These are phyloP conservation scores for Kitagawia praeruptora DNA, from an alignment of 129 eudicot genomes.

Conservation along the genomic window DNA sequence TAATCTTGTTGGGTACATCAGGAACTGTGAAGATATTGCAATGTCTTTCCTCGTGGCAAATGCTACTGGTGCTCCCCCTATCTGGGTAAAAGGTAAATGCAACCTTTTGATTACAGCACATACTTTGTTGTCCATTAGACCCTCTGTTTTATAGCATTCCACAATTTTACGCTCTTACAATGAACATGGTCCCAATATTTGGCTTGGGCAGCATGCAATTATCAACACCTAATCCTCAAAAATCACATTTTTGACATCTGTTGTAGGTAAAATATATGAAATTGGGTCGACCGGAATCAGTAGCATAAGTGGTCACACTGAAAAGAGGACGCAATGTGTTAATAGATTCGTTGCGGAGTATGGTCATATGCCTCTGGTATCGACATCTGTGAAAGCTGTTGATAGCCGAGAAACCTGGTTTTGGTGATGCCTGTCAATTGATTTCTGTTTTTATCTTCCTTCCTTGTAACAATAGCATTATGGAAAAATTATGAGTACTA, in stretches of 20 bases:
- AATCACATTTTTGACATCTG: neutral
- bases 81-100: conserved; percentile 62
- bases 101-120: neutral
- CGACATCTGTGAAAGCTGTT: conserved; percentile 76
- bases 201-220: neutral
- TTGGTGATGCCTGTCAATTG: conserved; percentile 43
- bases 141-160: neutral
- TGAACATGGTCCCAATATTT: neutral
- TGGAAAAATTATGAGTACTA: neutral
- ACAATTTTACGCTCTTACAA: neutral
- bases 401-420: conserved; percentile 81
- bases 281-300: conserved; percentile 91
- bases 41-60: conserved; percentile 80
- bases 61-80: conserved; percentile 65
- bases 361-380: conserved; percentile 73
- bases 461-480: neutral
- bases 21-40: conserved; percentile 83
- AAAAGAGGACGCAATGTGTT: conserved; percentile 65
- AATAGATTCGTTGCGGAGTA: conserved; percentile 60
- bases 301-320: conserved; percentile 79
- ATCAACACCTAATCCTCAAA: neutral
- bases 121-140: neutral
- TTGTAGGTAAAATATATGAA: conserved; percentile 68
- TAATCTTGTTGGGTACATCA: conserved; percentile 20
- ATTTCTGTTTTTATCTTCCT: neutral